phyloP scores from a whole-genome alignment of 2,329 filamentous ascomycete species.

The Colletotrichum sp. region DNA sequence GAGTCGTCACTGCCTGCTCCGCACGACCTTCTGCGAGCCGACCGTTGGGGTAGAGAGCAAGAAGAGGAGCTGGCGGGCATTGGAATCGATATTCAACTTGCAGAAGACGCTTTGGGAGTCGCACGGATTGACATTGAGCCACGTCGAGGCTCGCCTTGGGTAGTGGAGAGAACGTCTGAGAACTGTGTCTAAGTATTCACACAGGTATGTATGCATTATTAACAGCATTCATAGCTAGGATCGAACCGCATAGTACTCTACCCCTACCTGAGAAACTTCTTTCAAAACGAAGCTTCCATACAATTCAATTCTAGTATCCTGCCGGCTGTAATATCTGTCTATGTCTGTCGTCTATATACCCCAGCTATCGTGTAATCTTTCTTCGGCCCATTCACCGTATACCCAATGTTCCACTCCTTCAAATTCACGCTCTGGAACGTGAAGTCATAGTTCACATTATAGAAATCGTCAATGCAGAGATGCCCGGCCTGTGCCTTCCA shows the following conservation, averaged over 20 bases:
- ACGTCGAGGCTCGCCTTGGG: constrained; percentile 12
- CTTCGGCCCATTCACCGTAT: constrained; percentile 72
- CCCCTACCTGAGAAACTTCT: background rate
- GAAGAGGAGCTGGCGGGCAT: constrained; percentile 11
- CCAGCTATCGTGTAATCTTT: constrained; percentile 74
- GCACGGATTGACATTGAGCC: constrained; percentile 44
- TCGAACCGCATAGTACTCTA: background rate
- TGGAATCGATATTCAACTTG: constrained; percentile 32
- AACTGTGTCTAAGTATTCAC: background rate
- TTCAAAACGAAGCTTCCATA: background rate
- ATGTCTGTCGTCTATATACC: constrained; percentile 48
- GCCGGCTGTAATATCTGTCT: background rate
- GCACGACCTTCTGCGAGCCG: background rate
- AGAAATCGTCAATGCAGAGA: constrained; percentile 74
- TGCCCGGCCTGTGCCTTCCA: constrained; percentile 73
- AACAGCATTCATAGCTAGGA: background rate
- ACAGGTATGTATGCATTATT: background rate
- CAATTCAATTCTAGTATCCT: background rate
- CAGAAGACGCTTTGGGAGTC: constrained; percentile 40
- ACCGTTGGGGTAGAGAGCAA: constrained; percentile 1
- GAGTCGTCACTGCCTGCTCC: too few species aligned
- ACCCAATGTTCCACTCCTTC: constrained; percentile 63
- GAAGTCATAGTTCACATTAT: constrained; percentile 74
- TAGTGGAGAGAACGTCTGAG: background rate
- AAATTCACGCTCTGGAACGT: constrained; percentile 63